Conservation (phyloP, 2,329 filamentous ascomycete species). For the Clonostachys solani region DNA sequence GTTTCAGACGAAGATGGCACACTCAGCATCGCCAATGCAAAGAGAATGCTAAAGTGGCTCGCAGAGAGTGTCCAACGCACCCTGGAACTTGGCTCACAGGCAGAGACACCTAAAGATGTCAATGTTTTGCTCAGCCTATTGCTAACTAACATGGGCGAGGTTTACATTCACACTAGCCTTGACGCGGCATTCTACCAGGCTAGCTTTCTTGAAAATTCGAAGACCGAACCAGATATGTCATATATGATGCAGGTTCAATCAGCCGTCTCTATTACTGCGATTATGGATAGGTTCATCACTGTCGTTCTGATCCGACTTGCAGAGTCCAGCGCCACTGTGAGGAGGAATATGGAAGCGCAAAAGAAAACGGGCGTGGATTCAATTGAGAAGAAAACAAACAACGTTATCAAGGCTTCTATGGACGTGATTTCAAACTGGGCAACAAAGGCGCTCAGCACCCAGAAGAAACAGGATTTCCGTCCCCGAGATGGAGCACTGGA, state of each 20-base stretch:
- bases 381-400: slow-evolving; percentile 79
- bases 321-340: slow-evolving; percentile 83
- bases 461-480: slow-evolving; percentile 87
- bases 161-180: slow-evolving; percentile 65
- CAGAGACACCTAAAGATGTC: slow-evolving; percentile 92
- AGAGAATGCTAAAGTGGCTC: slow-evolving; percentile 96
- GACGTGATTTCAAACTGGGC: slow-evolving; percentile 75
- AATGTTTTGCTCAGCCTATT: slow-evolving; percentile 79
- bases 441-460: slow-evolving; percentile 63
- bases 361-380: slow-evolving; percentile 67
- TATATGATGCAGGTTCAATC: slow-evolving; percentile 78
- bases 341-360: slow-evolving; percentile 83
- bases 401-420: slow-evolving; percentile 50
- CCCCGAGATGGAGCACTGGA: slow-evolving; percentile 80
- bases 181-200: slow-evolving; percentile 72
- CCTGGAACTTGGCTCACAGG: slow-evolving; percentile 81
- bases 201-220: slow-evolving; percentile 70
- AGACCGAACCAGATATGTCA: slow-evolving; percentile 80
- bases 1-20: slow-evolving; percentile 86
- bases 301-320: slow-evolving; percentile 89
- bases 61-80: slow-evolving; percentile 91
- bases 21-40: slow-evolving; percentile 81
- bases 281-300: slow-evolving; percentile 89
- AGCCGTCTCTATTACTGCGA: slow-evolving; percentile 82
- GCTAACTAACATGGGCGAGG: slow-evolving; percentile 81